Conservation (phyloP, 768 basidiomycete genomes). For the Mycena floridula region DNA sequence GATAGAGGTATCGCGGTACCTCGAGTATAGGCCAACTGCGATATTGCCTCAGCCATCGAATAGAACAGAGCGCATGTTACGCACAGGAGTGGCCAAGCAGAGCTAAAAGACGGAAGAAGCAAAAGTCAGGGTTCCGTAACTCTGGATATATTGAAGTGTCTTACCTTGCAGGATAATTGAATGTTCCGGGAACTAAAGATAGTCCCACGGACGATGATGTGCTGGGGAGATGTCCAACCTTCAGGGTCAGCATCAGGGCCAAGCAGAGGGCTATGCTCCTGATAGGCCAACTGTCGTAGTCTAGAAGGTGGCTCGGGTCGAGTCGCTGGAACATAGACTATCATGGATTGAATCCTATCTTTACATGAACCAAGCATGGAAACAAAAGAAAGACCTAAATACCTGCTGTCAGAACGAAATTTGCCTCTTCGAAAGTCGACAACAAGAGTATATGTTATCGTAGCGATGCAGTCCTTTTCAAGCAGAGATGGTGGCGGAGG, state of each 20-base stretch:
- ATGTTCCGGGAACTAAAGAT: slow-evolving; percentile 27
- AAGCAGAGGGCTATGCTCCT: slow-evolving; percentile 21
- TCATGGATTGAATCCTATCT: slow-evolving; percentile 7
- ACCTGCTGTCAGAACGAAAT: slow-evolving; percentile 3
- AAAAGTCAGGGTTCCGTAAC: no score
- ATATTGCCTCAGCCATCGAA: no score
- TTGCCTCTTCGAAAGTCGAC: background rate
- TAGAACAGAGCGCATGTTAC: background rate
- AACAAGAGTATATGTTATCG: background rate
- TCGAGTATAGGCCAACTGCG: slow-evolving; percentile 10
- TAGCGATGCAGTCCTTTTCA: background rate
- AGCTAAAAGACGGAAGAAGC: background rate
- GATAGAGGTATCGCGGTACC: slow-evolving; percentile 9
- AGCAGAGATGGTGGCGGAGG: background rate
- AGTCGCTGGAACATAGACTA: slow-evolving; percentile 26
- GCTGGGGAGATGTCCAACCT: slow-evolving; percentile 29
- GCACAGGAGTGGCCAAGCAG: slow-evolving; percentile 5
- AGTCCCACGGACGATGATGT: slow-evolving; percentile 23
- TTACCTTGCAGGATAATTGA: slow-evolving; percentile 25
- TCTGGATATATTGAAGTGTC: no score
- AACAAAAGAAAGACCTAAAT: background rate
- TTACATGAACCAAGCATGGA: background rate
- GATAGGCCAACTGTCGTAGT: slow-evolving; percentile 27
- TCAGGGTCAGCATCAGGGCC: slow-evolving; percentile 31
- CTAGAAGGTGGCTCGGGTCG: slow-evolving; percentile 28